A percentile compares a stretch with the other conserved stretches of the same genome.
Conservation (phyloP, 352 stramenopile genomes). For the Phytophthora fragariae region DNA sequence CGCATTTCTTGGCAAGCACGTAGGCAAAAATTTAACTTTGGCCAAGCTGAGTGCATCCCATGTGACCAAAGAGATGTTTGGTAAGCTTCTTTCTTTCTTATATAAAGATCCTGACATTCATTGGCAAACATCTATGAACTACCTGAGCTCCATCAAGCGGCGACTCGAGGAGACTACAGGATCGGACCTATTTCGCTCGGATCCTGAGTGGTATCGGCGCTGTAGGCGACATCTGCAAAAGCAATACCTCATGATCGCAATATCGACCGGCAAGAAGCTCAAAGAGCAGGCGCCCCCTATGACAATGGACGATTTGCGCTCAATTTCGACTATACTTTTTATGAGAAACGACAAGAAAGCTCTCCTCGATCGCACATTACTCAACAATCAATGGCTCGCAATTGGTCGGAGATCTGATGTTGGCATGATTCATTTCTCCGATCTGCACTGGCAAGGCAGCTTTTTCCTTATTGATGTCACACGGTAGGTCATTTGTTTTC, state of each 20-base stretch:
- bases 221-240: constrained; percentile 20
- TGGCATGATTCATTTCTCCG: neutral
- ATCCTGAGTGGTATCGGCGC: constrained; percentile 15
- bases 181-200: neutral
- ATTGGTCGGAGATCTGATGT: constrained; percentile 17
- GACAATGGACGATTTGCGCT: constrained; percentile 8
- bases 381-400: constrained; percentile 12
- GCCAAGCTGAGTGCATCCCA: neutral
- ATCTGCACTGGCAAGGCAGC: constrained; percentile 9
- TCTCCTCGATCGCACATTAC: constrained; percentile 7
- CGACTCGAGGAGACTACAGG: constrained; percentile 5
- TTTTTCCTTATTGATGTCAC: constrained; percentile 10
- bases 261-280: too few relatives aligned
- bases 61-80: neutral
- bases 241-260: constrained; percentile 3
- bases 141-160: constrained; percentile 17
- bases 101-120: neutral
- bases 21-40: neutral
- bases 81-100: neutral
- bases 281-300: constrained; percentile 7
- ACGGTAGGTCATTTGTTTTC: neutral
- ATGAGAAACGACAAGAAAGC: constrained; percentile 17
- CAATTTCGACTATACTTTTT: constrained; percentile 17
- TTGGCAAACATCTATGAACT: constrained; percentile 24
- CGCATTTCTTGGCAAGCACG: constrained; percentile 1